A percentile compares a stretch with the other conserved stretches of the same genome.
phyloP scores from a whole-genome alignment of 1,284 basidiomycete genomes.

The Cryptococcus sp. region DNA sequence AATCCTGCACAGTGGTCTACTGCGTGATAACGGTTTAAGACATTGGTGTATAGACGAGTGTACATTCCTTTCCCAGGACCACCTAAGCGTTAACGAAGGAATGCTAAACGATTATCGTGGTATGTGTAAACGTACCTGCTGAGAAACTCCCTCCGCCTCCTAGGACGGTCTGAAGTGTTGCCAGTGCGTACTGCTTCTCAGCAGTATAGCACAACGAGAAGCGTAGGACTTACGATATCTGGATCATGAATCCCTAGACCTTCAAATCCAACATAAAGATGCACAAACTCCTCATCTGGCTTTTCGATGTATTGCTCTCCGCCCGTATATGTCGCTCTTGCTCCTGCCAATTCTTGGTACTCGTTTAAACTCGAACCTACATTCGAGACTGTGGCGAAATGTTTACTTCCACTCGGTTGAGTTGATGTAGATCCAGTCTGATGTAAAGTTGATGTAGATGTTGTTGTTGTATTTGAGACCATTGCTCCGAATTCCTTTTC shows the following conservation, averaged over 20 bases:
- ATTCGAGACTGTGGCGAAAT: constrained; percentile 34
- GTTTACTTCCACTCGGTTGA: constrained; percentile 26
- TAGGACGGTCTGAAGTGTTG: constrained; percentile 90
- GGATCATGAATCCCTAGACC: constrained; percentile 87
- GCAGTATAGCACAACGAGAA: not conserved
- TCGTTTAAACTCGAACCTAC: constrained; percentile 27
- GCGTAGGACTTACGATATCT: constrained; percentile 60
- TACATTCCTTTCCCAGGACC: constrained; percentile 99
- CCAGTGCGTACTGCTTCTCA: constrained; percentile 64
- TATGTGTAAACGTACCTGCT: constrained; percentile 58
- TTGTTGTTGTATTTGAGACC: constrained; percentile 42
- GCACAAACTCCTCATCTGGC: constrained; percentile 74
- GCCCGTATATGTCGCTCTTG: constrained; percentile 73
- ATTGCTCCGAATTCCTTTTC: constrained; percentile 79
- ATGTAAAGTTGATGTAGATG: constrained; percentile 21
- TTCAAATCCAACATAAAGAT: constrained; percentile 90
- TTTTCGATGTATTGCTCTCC: constrained; percentile 66
- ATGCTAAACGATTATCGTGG: constrained; percentile 3
- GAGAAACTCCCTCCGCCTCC: constrained; percentile 95
- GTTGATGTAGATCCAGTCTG: constrained; percentile 53
- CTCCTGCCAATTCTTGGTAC: constrained; percentile 47
- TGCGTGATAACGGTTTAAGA: constrained; percentile 89
- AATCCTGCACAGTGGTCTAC: constrained; percentile 97
- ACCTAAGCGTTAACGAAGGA: constrained; percentile 51
- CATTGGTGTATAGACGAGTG: constrained; percentile 93